Base-by-base conservation (phyloP, 768 basidiomycete species). In the Lanmaoa rubissima region DNA sequence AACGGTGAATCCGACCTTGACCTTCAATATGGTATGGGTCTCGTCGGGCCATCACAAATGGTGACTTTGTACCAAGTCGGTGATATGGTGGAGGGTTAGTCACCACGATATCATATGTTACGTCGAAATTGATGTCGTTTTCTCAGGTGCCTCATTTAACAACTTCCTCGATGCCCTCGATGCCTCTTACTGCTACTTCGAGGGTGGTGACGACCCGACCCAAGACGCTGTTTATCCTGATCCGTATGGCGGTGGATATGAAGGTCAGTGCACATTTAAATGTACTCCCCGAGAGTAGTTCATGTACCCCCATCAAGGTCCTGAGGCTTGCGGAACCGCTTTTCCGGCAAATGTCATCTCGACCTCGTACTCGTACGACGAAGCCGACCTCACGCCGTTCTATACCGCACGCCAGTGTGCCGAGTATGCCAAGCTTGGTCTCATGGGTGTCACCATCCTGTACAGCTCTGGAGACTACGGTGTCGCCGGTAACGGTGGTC, bases 391-490 rank as follows among this genome's bases (percentile, higher is more conserved):
- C 46, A 68, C 72, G 1, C 66, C 71, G 0, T 66, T 70, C 46
- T 79, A 77, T 57, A 67, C 74, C 24, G 61, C 60, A 38, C 74
- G 78, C 35, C 77, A 79, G 51, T 79, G 78, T 61, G 58, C 67
- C 5, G 79, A 80, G 59, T 81, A 79, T 55, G 79, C 69, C 34
- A 80, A 80, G 58, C 67, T 77, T 13, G 77, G 77, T 28, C 58
- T 78, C 24, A 63, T 77, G 64, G 77, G 78, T 48, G 44, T 65
- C n/a, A 76, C 79, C 4, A 48, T 80, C 24, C 61, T 80, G 36
- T 81, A 76, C 58, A 70, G 73, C 32, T 77, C 78, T 8, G 79
- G 79, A 21, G 78, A 81, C 55, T 64, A 64, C 32, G 78, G 79
- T 48, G 79, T 79, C n/a, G 77, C 74, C 1, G 78, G 77, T 1